Base-by-base conservation (phyloP, 805 yeast genomes). In the Pichia thaimueangensis region DNA sequence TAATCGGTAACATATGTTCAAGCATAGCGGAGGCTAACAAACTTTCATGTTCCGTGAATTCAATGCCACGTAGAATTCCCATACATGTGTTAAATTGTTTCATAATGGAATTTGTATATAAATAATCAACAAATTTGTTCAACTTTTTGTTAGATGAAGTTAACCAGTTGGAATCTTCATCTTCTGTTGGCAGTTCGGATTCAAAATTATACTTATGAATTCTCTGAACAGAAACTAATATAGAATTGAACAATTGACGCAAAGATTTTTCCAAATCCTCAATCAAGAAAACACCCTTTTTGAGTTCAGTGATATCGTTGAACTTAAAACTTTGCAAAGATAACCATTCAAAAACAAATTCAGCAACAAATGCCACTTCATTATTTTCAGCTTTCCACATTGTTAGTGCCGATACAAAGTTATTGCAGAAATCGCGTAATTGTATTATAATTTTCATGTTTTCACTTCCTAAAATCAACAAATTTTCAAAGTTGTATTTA, bases 201-300 rank as follows among this genome's bases (percentile, higher is more conserved):
- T 53, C 60, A 22, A 52, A 49, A 38, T 68, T 68, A 10, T 55
- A 49, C 27, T 66, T 75, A 37, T 65, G 63, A 8, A 73, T 60
- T 47, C 75, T 74, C 60, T 89, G 97, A 50, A 84, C 72, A 0
- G 82, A 71, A 24, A 89, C 67, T 41, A 88, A 62, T 16, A 86
- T 70, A 3, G 82, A 70, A 15, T 74, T 74, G 4, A 80, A 68
- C 3, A 84, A 53, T 17, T 70, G 65, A 42, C 81, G 67, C 45
- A 81, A 67, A 2, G 64, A 51, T 2, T 42, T 37, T 48, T 83
- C 87, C 34, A 76, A 65, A 27, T 66, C 67, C 4, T 47, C 51
- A 19, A 57, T 45, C 21, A 37, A 39, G 3, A 64, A 54, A 1
- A 64, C 58, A 5, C 60, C 53, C 1, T 63, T 49, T 36, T 54